Conservation (phyloP, 441 rosid species). For the Hura crepitans region DNA sequence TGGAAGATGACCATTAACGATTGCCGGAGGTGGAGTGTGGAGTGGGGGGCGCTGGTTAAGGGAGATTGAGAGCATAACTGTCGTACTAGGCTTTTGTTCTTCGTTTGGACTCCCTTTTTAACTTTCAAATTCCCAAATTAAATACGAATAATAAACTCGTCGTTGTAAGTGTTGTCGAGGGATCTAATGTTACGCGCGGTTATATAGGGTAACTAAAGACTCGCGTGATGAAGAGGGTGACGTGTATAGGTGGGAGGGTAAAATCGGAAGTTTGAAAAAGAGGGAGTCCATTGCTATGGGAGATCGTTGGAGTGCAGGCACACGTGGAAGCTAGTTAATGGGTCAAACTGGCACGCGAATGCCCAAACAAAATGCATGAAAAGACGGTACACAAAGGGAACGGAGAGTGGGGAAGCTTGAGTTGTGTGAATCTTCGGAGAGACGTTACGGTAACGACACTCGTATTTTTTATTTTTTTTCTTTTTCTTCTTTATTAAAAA, state of each 20-base stretch:
- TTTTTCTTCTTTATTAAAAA: neutral
- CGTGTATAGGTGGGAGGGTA: slow-evolving; percentile 13
- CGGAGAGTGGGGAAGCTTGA: slow-evolving; percentile 10
- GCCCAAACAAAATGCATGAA: neutral
- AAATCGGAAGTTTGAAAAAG: neutral
- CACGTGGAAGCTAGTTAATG: slow-evolving; percentile 26
- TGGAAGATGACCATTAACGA: slow-evolving; percentile 48
- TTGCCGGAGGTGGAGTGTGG: slow-evolving; percentile 32
- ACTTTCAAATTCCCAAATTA: neutral
- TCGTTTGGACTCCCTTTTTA: neutral
- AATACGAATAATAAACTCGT: slow-evolving; percentile 9
- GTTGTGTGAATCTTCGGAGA: slow-evolving; percentile 36
- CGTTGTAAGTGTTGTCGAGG: slow-evolving; percentile 10
- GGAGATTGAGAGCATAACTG: slow-evolving; percentile 50
- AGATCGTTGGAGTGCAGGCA: neutral
- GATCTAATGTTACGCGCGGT: slow-evolving; percentile 28
- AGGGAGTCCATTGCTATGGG: neutral
- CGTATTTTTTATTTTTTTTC: slow-evolving; percentile 15
- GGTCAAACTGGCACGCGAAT: neutral
- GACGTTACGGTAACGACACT: slow-evolving; percentile 51
- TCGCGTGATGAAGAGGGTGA: slow-evolving; percentile 27
- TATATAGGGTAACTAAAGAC: neutral
- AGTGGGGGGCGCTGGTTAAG: slow-evolving; percentile 25
- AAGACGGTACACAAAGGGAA: neutral
- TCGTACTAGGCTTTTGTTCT: slow-evolving; percentile 9